Evolutionary conservation across 108 stramenopile genomes (phyloP), one percentile per base, ranked within the genome.

Genomic region (Craspedostauros australis): DNA sequence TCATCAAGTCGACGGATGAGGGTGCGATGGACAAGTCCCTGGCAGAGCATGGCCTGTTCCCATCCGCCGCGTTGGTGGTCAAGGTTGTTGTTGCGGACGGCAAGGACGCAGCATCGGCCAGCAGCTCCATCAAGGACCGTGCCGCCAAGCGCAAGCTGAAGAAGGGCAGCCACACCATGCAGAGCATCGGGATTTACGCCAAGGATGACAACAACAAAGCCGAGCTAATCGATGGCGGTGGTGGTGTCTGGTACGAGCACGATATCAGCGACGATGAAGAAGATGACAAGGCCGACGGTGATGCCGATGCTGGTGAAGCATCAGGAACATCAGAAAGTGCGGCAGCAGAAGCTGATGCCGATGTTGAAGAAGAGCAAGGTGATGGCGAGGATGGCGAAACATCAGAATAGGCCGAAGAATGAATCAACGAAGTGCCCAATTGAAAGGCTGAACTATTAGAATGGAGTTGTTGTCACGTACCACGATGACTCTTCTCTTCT

Each of bases 91-190:
- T 60, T 26, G 39, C 43, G 9, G 27, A 18, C n/a, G 72, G 67
- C 2, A 54, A 36, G 33, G 22, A 46, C 6, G 51, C 24, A 25
- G 19, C 56, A 29, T 22, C 46, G 25, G 30, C 39, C 42, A 67
- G 36, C 23, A 55, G 49, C 44, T 70, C 57, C 27, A 62, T 92
- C 14, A 70, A 69, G 19, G 80, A 87, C 38, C 66, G 90, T 46
- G 79, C 78, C 18, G 62, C 76, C 3, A 51, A 69, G 24, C 63
- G 69, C 19, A 76, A 76, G 44, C 62, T 67, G 26, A 80, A 71
- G 43, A 81, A 73, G 22, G 91, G 91, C 1, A 85, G 80, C 41
- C 87, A 93, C 43, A 82, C 87, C 8, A 93, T 93, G 91, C 91
- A 93, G 39, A 83, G 81, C 38, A 76, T 86, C 26, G 91, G 91